Percentiles rank a stretch among this genome's conserved stretches.
phyloP scores from a whole-genome alignment of 257 asterid species.

The Datura wrightii region DNA sequence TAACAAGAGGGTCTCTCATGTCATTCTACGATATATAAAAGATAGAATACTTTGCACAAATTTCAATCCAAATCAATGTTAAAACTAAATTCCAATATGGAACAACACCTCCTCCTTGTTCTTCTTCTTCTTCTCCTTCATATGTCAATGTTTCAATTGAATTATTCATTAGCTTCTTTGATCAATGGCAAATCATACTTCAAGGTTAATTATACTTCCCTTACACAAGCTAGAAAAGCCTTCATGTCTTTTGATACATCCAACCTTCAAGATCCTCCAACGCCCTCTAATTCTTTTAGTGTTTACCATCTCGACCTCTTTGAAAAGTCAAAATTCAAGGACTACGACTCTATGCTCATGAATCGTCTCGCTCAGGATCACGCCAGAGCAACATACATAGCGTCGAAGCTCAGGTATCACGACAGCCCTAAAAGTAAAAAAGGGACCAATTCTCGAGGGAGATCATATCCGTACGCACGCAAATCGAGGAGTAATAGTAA shows the following conservation, averaged over 20 bases:
- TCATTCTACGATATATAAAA: background rate
- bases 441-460: background rate
- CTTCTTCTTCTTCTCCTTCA: background rate
- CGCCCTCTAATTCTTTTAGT: background rate
- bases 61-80: background rate
- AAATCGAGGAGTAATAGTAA: background rate
- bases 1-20: too few species aligned
- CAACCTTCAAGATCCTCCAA: slow-evolving; percentile 14
- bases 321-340: slow-evolving; percentile 18
- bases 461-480: too few species aligned
- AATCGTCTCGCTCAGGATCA: background rate
- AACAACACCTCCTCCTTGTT: background rate
- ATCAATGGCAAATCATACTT: background rate
- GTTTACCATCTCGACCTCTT: background rate
- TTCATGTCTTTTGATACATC: slow-evolving; percentile 9
- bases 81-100: background rate
- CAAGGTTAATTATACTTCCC: background rate
- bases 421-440: background rate
- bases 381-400: background rate
- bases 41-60: background rate
- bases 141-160: background rate
- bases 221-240: background rate
- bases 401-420: background rate
- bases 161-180: background rate
- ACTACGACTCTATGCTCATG: background rate